phyloP scores from a whole-genome alignment of 495 filamentous ascomycete genomes.

The Hypoxylon subgilvum region DNA sequence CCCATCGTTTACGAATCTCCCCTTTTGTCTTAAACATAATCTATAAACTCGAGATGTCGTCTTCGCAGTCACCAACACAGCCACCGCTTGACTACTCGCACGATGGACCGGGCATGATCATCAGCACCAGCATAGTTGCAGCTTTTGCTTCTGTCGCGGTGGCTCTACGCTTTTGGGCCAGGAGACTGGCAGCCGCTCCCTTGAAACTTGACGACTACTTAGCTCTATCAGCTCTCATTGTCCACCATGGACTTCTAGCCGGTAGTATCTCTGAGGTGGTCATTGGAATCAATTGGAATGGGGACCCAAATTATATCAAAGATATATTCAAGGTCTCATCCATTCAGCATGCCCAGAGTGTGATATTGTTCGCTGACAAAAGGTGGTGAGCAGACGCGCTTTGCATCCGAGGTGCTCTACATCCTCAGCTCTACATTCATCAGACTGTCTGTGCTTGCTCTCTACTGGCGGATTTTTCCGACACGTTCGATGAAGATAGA shows the following conservation, averaged over 20 bases:
- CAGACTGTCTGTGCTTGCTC: conserved; percentile 13
- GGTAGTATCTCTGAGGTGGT: neutral
- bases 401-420: conserved; percentile 10
- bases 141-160: neutral
- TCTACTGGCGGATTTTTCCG: conserved; percentile 26
- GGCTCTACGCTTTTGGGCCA: neutral
- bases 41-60: neutral
- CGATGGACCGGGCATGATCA: neutral
- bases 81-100: neutral
- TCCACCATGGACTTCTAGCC: neutral
- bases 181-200: neutral
- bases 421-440: neutral
- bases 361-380: no score
- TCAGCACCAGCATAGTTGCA: neutral
- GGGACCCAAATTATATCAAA: neutral
- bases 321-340: neutral
- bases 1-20: no score
- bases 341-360: no score
- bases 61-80: neutral
- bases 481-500: neutral
- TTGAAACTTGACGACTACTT: neutral
- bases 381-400: conserved; percentile 1
- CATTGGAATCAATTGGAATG: neutral
- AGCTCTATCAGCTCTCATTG: neutral
- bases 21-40: no score